A percentile compares a stretch with the other conserved stretches of the same genome.
These are phyloP conservation scores for Candida ovalis DNA, from an alignment of 805 yeast species.

Conservation along the genomic window DNA sequence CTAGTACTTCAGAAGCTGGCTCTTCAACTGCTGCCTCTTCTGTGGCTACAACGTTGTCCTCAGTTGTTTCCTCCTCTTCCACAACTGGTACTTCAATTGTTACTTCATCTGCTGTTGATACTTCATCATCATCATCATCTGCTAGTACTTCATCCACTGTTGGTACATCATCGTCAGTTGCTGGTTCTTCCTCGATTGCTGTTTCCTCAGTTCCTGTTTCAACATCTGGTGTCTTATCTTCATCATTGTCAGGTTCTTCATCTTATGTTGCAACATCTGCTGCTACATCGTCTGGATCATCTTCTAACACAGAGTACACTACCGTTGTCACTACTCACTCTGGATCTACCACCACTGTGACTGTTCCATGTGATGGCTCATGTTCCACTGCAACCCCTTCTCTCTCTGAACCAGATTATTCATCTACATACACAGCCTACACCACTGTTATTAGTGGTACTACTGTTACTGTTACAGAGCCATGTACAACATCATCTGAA, in stretches of 20 bases:
- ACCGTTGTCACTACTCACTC: neutral
- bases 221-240: neutral
- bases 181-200: conserved; percentile 3
- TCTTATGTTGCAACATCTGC: neutral
- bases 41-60: conserved; percentile 1
- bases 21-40: conserved; percentile 3
- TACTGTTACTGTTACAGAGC: neutral
- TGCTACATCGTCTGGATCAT: neutral
- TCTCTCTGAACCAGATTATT: neutral
- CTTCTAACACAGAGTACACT: neutral
- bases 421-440: neutral
- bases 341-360: conserved; percentile 8
- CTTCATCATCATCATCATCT: conserved; percentile 1
- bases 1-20: neutral
- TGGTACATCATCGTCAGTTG: neutral
- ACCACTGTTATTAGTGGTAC: neutral
- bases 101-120: conserved; percentile 8
- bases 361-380: conserved; percentile 3
- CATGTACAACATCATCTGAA: neutral
- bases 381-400: neutral
- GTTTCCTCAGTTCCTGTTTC: neutral
- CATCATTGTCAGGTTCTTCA: neutral
- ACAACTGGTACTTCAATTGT: neutral
- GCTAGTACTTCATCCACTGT: conserved; percentile 11
- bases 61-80: conserved; percentile 4